Base-by-base conservation (phyloP, 768 basidiomycete genomes). In the Kwoniella heveanensis region DNA sequence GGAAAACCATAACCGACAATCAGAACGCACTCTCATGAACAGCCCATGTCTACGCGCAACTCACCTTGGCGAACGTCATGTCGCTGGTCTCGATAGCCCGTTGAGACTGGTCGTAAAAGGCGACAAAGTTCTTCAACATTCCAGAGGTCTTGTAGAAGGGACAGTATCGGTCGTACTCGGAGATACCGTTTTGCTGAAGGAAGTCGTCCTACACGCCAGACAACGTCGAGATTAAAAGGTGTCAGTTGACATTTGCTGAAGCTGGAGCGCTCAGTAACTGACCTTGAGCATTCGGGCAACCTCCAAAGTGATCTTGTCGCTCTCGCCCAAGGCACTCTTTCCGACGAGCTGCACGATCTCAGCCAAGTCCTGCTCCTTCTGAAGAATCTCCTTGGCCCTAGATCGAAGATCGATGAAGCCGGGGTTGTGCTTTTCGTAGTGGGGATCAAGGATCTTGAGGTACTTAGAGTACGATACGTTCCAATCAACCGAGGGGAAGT, bases 401-500 rank as follows among this genome's bases (percentile, higher is more conserved):
- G 87, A 89, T 57, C 96, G 90, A 69, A 93, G 83, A 68, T 95
- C 91, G 37, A 97, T 87, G 81, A 99, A 99, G n/a, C 92, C 95
- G 3, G 92, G 90, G 58, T 71, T 71, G 54, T 88, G 88, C 47
- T 84, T 82, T 80, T 98, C 93, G 81, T 98, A 99, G 81, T 93
- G 88, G 0, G 90, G 86, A 73, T 95, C 93, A 44, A 97, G 86
- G 10, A 93, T 88, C 77, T 93, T 94, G 66, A 88, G 90, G 82
- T 99, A 98, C 81, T 99, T 99, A 63, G 96, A 98, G 81, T 98
- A 98, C 10, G 96, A 99, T n/a, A 96, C 83, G 69, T 88, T 96
- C 96, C 96, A 99, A 83, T 99, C 97, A 80, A 99, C 95, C n/a
- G 94, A 96, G 1, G 96, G 96, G 85, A 99, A 99, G 80, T 99